Evolutionary conservation across 257 asterid genomes (phyloP).

Genomic region (Forsythia suspensa): DNA sequence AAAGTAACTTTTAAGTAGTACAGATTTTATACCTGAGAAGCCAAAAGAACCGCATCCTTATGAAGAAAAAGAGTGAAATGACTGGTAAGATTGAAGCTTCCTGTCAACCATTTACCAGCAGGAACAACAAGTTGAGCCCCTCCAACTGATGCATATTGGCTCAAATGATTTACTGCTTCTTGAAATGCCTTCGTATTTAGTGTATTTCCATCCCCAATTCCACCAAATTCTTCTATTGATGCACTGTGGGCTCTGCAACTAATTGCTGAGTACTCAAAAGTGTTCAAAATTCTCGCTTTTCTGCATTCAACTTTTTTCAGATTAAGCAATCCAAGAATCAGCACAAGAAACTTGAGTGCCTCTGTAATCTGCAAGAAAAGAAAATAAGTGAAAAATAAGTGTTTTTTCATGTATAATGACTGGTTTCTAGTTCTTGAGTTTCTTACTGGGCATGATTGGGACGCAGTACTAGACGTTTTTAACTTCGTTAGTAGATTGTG

Average conservation of each 20-base stretch:
- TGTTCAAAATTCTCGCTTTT: conserved; percentile 21
- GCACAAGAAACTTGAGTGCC: conserved; percentile 17
- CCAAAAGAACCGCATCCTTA: conserved; percentile 71
- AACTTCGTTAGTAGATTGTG: no score
- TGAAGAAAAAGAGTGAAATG: conserved; percentile 91
- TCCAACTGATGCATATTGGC: conserved; percentile 56
- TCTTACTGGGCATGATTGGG: neutral
- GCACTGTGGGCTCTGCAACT: conserved; percentile 81
- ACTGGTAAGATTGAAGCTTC: conserved; percentile 82
- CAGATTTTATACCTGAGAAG: conserved; percentile 67
- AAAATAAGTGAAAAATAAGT: neutral
- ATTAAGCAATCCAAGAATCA: conserved; percentile 26
- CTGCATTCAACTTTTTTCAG: conserved; percentile 45
- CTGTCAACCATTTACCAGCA: conserved; percentile 87
- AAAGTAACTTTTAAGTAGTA: neutral
- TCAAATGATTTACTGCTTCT: conserved; percentile 54
- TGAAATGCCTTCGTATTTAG: conserved; percentile 72
- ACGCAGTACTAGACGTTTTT: no score
- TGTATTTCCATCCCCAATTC: conserved; percentile 82
- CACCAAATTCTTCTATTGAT: conserved; percentile 75
- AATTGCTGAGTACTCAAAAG: conserved; percentile 64
- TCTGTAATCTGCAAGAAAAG: conserved; percentile 27
- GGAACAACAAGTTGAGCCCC: conserved; percentile 82
- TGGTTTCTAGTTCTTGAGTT: neutral
- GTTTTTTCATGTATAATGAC: no score